Evolutionary conservation across 2,329 filamentous ascomycete genomes (phyloP), one percentile per base, ranked within the genome.

Genomic region (Xylariomycetidae sp.): DNA sequence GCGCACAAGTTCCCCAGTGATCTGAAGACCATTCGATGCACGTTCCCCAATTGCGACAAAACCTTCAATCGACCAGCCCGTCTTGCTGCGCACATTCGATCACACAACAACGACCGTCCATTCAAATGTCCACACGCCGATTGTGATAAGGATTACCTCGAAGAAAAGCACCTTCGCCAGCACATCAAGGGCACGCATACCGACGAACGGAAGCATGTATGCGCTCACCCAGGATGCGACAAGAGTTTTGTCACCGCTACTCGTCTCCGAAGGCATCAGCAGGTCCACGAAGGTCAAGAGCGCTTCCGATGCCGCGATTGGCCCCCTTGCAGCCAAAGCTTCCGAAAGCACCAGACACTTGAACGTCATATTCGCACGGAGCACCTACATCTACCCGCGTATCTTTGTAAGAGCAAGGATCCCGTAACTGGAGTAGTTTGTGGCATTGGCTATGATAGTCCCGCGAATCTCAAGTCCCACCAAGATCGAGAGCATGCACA

Each of bases 41-140:
- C 82, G 1, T 82, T 78, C 56, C 74, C 81, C 9, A 76, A 71
- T 43, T 97, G 90, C 56, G 63, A 67, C 37, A 94, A 94, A 63
- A 80, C 82, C 6, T 97, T 92, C 68, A 94, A 94, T 58, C 81
- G 90, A 3, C 88, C 88, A 1, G 84, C 84, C 20, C 79, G 87
- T 17, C 71, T 96, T 4, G 72, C 82, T 39, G 80, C 86, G 38
- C 90, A 97, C 53, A 63, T 90, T 16, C 76, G 88, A 43, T 88
- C 85, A 1, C 90, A 97, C 58, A 90, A 79, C 33, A 88, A 90
- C 47, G 85, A 90, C 48, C 79, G 89, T 1, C 80, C 88, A 0
- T 94, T 85, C 58, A 69, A 71, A 25, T 97, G 90, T 53, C 66
- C 70, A 3, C 73, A 82, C 41, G 63, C 71, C 5, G 80, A 63